These are phyloP conservation scores for Vaccinium vitisidaea DNA, from an alignment of 148 eudicot species.

Conservation along the genomic window DNA sequence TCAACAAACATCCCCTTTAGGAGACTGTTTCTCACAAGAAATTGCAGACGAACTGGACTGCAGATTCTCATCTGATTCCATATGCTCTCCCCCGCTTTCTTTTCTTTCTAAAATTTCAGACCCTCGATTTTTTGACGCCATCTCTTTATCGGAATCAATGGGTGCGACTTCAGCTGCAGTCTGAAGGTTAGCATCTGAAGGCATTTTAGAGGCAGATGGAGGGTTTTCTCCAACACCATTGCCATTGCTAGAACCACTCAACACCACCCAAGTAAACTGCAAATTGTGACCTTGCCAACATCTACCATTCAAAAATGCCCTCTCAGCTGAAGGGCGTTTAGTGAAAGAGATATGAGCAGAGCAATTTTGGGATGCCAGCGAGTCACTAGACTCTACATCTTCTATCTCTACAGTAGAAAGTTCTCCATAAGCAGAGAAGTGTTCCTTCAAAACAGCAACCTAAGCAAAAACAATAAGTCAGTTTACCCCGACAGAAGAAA, in stretches of 20 bases:
- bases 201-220: slow-evolving; percentile 35
- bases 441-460: slow-evolving; percentile 70
- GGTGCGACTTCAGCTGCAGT: slow-evolving; percentile 29
- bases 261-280: slow-evolving; percentile 58
- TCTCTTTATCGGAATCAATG: slow-evolving; percentile 27
- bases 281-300: slow-evolving; percentile 63
- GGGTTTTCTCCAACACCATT: slow-evolving; percentile 35
- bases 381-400: slow-evolving; percentile 34
- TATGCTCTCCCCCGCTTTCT: slow-evolving; percentile 26
- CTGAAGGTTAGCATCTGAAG: slow-evolving; percentile 33
- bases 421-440: slow-evolving; percentile 60
- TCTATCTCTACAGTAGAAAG: slow-evolving; percentile 59
- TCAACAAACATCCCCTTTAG: slow-evolving; percentile 29
- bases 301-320: slow-evolving; percentile 67
- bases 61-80: slow-evolving; percentile 39
- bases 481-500: neutral
- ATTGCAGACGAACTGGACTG: slow-evolving; percentile 28
- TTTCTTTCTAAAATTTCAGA: slow-evolving; percentile 26
- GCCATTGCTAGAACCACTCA: slow-evolving; percentile 37
- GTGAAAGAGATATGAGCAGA: slow-evolving; percentile 60
- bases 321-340: slow-evolving; percentile 76
- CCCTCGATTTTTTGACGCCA: slow-evolving; percentile 25
- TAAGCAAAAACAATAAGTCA: slow-evolving; percentile 26
- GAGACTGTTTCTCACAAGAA: slow-evolving; percentile 28
- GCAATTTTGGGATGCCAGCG: slow-evolving; percentile 33